Conservation (phyloP, 352 stramenopile genomes). For the Phytopythium ostracodes region DNA sequence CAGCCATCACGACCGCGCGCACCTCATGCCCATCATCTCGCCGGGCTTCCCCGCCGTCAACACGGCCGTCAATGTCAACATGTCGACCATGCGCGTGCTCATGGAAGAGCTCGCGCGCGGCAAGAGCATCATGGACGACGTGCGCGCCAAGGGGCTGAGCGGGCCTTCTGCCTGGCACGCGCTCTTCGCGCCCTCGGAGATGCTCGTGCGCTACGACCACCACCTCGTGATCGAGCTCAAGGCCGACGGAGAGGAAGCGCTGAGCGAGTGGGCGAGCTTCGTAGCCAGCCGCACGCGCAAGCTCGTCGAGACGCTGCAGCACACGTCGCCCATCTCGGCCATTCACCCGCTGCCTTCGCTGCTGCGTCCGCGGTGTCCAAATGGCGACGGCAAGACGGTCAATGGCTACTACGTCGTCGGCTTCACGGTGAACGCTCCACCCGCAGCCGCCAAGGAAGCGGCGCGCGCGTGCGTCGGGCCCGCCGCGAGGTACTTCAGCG, state of each 20-base stretch:
- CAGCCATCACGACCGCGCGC: constrained; percentile 72
- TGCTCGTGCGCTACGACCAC: constrained; percentile 82
- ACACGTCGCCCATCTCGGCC: constrained; percentile 46
- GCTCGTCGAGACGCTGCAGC: constrained; percentile 77
- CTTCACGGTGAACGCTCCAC: constrained; percentile 37
- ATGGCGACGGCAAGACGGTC: constrained; percentile 6
- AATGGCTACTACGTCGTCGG: constrained; percentile 71
- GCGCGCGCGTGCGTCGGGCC: constrained; percentile 43
- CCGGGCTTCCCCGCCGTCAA: constrained; percentile 81
- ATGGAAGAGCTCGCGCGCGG: constrained; percentile 72
- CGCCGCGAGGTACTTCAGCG: constrained; percentile 74
- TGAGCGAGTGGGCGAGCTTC: constrained; percentile 71
- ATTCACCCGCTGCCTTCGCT: constrained; percentile 76
- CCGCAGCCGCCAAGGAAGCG: constrained; percentile 22
- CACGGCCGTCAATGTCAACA: constrained; percentile 80
- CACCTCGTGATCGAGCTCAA: constrained; percentile 66
- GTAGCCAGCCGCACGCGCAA: constrained; percentile 81
- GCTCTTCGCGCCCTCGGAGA: constrained; percentile 72
- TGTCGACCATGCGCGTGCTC: constrained; percentile 69
- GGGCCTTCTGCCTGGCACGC: constrained; percentile 68
- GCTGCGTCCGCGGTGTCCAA: constrained; percentile 22
- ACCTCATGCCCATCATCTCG: constrained; percentile 88
- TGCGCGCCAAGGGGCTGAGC: constrained; percentile 54
- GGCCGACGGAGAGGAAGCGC: constrained; percentile 46
- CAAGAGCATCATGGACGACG: constrained; percentile 73